Evolutionary conservation across 2,329 filamentous ascomycete species (phyloP), one percentile per base, ranked within the genome.

Genomic region (Pseudogymnoascus sp.): DNA sequence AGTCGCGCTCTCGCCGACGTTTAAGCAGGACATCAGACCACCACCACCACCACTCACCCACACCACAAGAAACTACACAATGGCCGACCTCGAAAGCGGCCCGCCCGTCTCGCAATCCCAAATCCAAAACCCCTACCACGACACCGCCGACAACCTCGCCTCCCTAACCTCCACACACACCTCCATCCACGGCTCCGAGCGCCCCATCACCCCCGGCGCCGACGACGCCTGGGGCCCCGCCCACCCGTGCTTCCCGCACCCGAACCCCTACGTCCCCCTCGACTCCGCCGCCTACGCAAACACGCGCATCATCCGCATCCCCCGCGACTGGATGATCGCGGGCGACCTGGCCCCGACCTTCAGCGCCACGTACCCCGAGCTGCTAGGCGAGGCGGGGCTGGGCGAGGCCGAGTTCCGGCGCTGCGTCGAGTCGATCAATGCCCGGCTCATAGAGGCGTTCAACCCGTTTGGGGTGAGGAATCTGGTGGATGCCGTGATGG

Each of bases 301-400:
- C 6, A 99, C 95, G 1, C 88, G 93, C 64, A 90, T 99, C 67
- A 97, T 99, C 71, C 88, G 95, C 15, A 88, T 99, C 67, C 87
- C 88, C 64, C 84, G 95, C 44, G 95, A 99, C 76, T 99, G 93
- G 90, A 87, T 97, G 77, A 76, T 93, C 31, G 84, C 87, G 65
- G 95, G 93, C 36, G 95, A 99, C 75, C 79, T 96, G 28, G 93
- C 93, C 1, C 95, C 95, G 0, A 91, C 93, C 0, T 97, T 96
- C 73, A 95, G 91, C 15, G 97, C 97, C 71, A 80, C 97, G 2
- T 99, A 99, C 71, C 95, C 95, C 0, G 95, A 99, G 73, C 96
- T 99, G 64, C 80, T 99, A 7, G 93, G 97, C 68, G 91, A 92
- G 0, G 85, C 85, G 0, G 85, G 93, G 33, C 78, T 99, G 47